Evolutionary conservation across 2,329 filamentous ascomycete genomes (phyloP), one percentile per base, ranked within the genome.

Genomic region (Diaporthe batatas): DNA sequence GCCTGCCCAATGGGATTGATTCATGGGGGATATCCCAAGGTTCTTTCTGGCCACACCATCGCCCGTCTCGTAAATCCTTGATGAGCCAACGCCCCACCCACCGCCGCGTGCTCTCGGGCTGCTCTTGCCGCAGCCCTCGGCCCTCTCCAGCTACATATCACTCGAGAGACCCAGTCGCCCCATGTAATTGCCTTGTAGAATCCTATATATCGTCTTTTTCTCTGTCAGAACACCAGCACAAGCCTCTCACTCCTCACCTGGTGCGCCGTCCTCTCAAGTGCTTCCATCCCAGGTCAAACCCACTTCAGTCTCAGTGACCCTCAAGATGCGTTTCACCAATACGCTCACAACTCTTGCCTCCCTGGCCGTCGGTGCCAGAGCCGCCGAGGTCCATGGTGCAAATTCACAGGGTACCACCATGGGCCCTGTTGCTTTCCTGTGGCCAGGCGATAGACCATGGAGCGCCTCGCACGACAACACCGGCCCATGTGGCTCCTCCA

Each of bases 391-490:
- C 14, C 72, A 74, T 25, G 81, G 80, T 8, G 73, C 80, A 23
- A 77, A 76, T 34, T 73, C 73, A 6, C 76, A 80, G 68, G 80
- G 80, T 14, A 78, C 76, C n/a, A 68, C 78, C 32, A 88, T 88
- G 86, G 87, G 87, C 7, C 87, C 87, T 2, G 87, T 86, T 18
- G 86, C 86, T 29, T 88, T 90, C 76, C 79, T 90, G 70, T 90
- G 88, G 87, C 88, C 88, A 0, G 78, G 81, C 2, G 84, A 89
- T 76, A 83, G 88, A 34, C 78, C 80, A 23, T 90, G 87, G 87
- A 83, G 81, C 51, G 84, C 85, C 49, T 81, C 81, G 5, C 77
- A 83, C 39, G 88, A 89, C 76, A 89, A 89, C 75, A 84, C 77
- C 10, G 83, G 83, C 0, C 88, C 88, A 0, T 90, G 88, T 74